Evolutionary conservation across 2,329 filamentous ascomycete species (phyloP), one percentile per base, ranked within the genome.

Genomic region (Monilinia vaccinii-corymbosi): DNA sequence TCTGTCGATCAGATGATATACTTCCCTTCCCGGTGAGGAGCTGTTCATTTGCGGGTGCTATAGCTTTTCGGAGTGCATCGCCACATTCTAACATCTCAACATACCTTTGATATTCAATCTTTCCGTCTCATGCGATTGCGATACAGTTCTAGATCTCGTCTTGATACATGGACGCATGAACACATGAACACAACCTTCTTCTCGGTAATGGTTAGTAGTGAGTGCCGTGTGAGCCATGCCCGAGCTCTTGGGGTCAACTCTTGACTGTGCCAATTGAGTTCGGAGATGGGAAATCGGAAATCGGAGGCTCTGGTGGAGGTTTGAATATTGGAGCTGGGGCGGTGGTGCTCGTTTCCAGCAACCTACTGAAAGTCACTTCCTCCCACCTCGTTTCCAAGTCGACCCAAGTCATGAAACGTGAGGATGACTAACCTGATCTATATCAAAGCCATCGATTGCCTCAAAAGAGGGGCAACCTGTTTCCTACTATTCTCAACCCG

Each of bases 381-480:
- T 28, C 25, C 25, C 25, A 28, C 25, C 36, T 18, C 23, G 31
- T 7, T 13, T 31, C 13, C 13, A 31, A 11, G 6, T 8, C 3
- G 36, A 7, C 3, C 3, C 23, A 40, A 2, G 25, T 5, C 25
- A 31, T 5, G 21, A 36, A 28, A 0, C 1, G 10, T n/a, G n/a
- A 5, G 6, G 13, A 23, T 7, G 18, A 40, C 1, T 44, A 10
- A 23, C 2, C n/a, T 2, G 8, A 7, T 32, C 13, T 0, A 32
- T 16, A 23, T 53, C 25, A 53, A 32, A 53, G 51, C 23, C 23
- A 60, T 62, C 38, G 77, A 79, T 64, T 86, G 80, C 60, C 84
- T 79, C 69, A 88, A 68, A 65, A 88, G 76, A 14, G 87, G 82
- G 36, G 83, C 86, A 31, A 93, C 79, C 71, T 90, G 85, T 73